A percentile compares a stretch with the other conserved stretches of the same genome.
These are phyloP conservation scores for Mortierella hygrophila DNA, from an alignment of 192 early-diverging fungal genomes.

Conservation along the genomic window DNA sequence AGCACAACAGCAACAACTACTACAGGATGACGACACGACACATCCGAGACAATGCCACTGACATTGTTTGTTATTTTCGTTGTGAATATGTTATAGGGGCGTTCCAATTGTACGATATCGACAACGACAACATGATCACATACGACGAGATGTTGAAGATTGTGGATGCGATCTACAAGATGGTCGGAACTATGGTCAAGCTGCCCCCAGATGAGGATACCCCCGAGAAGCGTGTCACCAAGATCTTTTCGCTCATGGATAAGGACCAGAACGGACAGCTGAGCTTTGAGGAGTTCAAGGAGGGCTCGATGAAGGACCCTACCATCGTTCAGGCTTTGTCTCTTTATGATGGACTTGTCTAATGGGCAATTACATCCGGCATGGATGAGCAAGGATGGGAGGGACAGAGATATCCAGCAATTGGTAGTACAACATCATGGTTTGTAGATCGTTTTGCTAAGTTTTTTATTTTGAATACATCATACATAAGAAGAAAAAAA, in stretches of 20 bases:
- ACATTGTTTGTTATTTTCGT: neutral
- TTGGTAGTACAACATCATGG: neutral
- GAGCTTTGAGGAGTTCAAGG: conserved; percentile 86
- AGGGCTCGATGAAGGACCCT: conserved; percentile 88
- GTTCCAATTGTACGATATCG: conserved; percentile 91
- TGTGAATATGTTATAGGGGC: conserved; percentile 61
- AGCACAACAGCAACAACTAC: neutral
- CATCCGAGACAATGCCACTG: too few relatives aligned
- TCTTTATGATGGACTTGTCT: conserved; percentile 89
- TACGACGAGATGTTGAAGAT: conserved; percentile 89
- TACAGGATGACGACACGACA: neutral
- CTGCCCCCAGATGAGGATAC: conserved; percentile 92
- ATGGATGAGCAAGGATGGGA: neutral
- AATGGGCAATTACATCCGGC: conserved; percentile 14
- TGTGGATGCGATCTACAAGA: conserved; percentile 92
- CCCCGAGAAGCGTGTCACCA: conserved; percentile 88
- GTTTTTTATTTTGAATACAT: neutral
- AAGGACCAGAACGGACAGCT: conserved; percentile 81
- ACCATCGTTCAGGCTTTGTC: conserved; percentile 87
- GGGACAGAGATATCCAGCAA: neutral
- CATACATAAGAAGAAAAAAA: neutral
- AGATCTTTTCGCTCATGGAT: conserved; percentile 91
- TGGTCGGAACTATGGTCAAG: conserved; percentile 92
- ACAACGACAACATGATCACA: conserved; percentile 89
- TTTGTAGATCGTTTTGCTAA: neutral